Conservation (phyloP, 129 eudicot species). For the Dittrichia graveolens region DNA sequence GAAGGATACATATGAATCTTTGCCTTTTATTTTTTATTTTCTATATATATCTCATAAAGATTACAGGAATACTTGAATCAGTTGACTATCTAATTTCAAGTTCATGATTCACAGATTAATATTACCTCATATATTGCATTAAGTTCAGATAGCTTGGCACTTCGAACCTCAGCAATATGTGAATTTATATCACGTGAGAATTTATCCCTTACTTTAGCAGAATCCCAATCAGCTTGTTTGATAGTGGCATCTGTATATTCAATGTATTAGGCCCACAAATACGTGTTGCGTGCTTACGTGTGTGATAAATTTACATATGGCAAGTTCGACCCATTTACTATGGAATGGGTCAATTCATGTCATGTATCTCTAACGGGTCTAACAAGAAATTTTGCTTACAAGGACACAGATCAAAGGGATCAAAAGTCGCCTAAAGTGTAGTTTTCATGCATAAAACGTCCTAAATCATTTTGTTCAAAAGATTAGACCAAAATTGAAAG, state of each 20-base stretch:
- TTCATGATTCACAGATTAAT: background rate
- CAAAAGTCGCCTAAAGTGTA: background rate
- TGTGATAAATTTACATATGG: conserved; percentile 2
- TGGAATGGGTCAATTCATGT: background rate
- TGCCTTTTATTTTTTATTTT: too few relatives aligned
- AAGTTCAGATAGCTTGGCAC: conserved; percentile 74
- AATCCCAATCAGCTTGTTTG: conserved; percentile 87
- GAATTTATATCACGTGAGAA: conserved; percentile 91
- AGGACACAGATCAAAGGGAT: background rate
- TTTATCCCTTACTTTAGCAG: conserved; percentile 68
- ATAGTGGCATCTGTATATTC: conserved; percentile 67
- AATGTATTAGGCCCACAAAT: background rate
- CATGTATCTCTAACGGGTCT: background rate
- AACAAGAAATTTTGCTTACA: background rate
- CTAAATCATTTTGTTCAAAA: background rate
- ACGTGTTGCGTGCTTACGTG: background rate
- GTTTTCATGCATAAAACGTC: conserved; percentile 3
- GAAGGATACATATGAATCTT: too few relatives aligned
- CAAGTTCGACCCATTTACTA: background rate
- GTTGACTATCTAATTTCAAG: conserved; percentile 12
- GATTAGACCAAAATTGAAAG: background rate
- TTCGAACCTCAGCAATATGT: conserved; percentile 69
- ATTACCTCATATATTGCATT: conserved; percentile 76
- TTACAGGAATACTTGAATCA: conserved; percentile 7
- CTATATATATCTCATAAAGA: background rate